Base-by-base conservation (phyloP, 2,329 filamentous ascomycete species). In the Oidium heveae region DNA sequence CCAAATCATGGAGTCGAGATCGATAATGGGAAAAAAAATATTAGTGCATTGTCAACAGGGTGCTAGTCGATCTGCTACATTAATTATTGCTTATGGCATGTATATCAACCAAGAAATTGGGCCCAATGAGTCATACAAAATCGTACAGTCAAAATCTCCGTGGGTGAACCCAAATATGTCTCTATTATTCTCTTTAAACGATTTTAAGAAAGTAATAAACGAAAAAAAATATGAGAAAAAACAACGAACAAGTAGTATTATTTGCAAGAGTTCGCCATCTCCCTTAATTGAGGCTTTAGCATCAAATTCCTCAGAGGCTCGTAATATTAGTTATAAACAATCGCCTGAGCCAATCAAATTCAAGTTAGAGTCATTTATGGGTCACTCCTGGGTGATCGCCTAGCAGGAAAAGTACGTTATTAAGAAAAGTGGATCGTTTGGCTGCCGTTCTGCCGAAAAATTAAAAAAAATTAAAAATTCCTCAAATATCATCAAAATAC, bases 101-200 rank as follows among this genome's bases (percentile, higher is more conserved):
- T 91, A 84, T 66, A 82, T 82, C 63, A 83, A 86, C 57, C 84
- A 84, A 1, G 74, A 79, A 6, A 69, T 86, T 61, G 85, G 75
- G 60, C 84, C 89, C 54, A 87, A 89, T 63, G 84, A 89, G 64
- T 84, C 85, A 2, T 91, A 91, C 64, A 79, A 86, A 64, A 75
- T 80, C 2, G 84, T 86, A 2, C 86, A 93, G 67, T 74, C 77
- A 54, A 83, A 83, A 68, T 91, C 85, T 66, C 79, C 75, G 63
- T 93, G 86, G 85, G 89, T 93, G 61, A 87, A 85, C 56, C 85
- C 85, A 0, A 93, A 93, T 66, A 93, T 93, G 86, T 85, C 85
- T 60, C 72, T 93, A 60, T 87, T 93, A 74, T 91, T 91, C 72
- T 87, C 86, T 60, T 70, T 93, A 51, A 84, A 88, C 65, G 84